Conservation (phyloP, 371 early-diverging fungal genomes). For the Mortierella sp. region DNA sequence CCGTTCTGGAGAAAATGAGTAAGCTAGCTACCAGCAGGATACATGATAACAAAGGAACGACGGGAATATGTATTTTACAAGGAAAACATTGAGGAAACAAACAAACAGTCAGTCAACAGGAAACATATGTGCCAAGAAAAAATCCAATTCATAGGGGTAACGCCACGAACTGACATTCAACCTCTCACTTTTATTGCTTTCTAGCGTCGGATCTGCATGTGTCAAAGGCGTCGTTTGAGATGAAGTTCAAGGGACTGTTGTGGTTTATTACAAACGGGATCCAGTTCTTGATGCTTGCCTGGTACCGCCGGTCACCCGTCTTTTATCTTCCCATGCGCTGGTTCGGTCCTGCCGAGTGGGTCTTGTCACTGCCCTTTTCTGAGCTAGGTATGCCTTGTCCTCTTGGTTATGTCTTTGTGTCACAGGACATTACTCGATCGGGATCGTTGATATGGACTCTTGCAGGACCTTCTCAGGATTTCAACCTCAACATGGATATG, state of each 20-base stretch:
- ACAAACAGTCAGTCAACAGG: background rate
- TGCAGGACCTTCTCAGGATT: background rate
- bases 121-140: background rate
- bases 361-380: constrained; percentile 85
- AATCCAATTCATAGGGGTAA: background rate
- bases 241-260: constrained; percentile 80
- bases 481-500: background rate
- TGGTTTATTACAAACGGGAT: constrained; percentile 81
- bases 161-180: background rate
- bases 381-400: constrained; percentile 69
- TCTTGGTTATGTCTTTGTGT: background rate
- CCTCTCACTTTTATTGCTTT: background rate
- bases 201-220: constrained; percentile 76
- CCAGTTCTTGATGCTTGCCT: constrained; percentile 75
- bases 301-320: constrained; percentile 80
- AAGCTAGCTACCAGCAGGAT: constrained; percentile 25
- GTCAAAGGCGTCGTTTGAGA: constrained; percentile 80
- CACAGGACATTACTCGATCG: background rate
- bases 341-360: constrained; percentile 84
- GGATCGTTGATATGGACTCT: background rate
- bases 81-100: background rate
- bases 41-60: background rate
- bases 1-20: constrained; percentile 75
- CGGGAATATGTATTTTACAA: no score
- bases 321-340: constrained; percentile 88